Percentiles rank a stretch among this genome's conserved stretches.
Evolutionary conservation across 306 rosid genomes (phyloP).

Genomic region (Quillaja saponaria): DNA sequence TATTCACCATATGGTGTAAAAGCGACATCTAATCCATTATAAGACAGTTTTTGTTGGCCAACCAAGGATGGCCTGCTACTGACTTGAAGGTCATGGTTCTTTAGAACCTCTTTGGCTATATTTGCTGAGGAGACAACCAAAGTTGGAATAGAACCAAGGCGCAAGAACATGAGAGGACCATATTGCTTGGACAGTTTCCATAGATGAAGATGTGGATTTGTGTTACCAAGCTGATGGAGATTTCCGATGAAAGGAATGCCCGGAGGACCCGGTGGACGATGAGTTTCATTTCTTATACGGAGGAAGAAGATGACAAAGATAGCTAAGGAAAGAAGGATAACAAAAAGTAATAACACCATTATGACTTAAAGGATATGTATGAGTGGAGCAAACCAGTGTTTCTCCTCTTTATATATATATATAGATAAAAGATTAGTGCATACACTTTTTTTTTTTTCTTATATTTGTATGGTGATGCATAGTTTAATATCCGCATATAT

Average conservation of each 20-base stretch:
- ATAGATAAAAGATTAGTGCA: too few species aligned
- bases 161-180: slow-evolving; percentile 56
- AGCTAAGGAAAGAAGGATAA: neutral
- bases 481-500: too few species aligned
- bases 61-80: slow-evolving; percentile 21
- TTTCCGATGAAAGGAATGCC: slow-evolving; percentile 61
- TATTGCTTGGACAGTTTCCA: slow-evolving; percentile 36
- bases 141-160: slow-evolving; percentile 18
- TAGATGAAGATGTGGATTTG: slow-evolving; percentile 25
- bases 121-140: neutral
- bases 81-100: slow-evolving; percentile 6
- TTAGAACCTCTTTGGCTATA: neutral
- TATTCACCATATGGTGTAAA: slow-evolving; percentile 34
- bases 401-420: too few species aligned
- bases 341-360: too few species aligned
- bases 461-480: too few species aligned
- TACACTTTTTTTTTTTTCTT: too few species aligned
- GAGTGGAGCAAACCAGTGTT: too few species aligned
- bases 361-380: too few species aligned
- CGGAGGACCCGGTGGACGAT: slow-evolving; percentile 49
- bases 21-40: slow-evolving; percentile 24
- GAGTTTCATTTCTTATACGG: neutral
- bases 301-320: neutral
- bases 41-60: slow-evolving; percentile 2
- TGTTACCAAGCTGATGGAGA: slow-evolving; percentile 43